Evolutionary conservation across 108 stramenopile species (phyloP).

Genomic region (Hondaea fermentalgiana): DNA sequence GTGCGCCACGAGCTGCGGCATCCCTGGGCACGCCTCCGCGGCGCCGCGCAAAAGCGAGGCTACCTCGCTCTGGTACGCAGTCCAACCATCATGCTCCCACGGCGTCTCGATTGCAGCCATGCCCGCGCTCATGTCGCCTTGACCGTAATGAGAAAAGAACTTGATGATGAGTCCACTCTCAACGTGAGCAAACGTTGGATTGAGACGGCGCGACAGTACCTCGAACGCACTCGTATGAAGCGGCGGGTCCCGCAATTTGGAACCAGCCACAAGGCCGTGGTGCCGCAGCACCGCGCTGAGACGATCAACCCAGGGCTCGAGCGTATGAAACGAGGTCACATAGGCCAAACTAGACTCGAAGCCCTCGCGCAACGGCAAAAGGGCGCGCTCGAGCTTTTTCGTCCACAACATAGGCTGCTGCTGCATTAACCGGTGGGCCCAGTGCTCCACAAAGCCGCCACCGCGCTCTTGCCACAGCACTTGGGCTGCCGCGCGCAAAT

Average conservation of each 20-base stretch:
- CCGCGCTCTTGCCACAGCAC: neutral
- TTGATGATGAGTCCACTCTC: neutral
- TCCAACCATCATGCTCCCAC: neutral
- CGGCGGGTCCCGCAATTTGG: neutral
- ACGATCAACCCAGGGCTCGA: neutral
- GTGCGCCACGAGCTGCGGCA: neutral
- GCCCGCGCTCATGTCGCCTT: neutral
- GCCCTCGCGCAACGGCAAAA: neutral
- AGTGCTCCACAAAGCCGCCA: neutral
- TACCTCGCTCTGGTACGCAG: neutral
- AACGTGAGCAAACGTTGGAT: neutral
- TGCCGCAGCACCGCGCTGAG: neutral
- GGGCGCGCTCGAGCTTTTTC: neutral
- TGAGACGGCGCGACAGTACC: neutral
- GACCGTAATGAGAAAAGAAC: neutral
- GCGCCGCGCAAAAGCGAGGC: no score
- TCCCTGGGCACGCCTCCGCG: no score
- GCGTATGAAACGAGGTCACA: neutral
- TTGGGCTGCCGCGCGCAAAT: conserved; percentile 48
- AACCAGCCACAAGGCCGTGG: neutral
- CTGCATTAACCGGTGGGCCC: neutral
- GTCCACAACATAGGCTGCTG: neutral
- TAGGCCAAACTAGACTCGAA: neutral
- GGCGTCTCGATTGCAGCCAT: neutral
- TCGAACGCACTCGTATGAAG: neutral